phyloP scores from a whole-genome alignment of 1,284 basidiomycete species.

The Pascua sp. region DNA sequence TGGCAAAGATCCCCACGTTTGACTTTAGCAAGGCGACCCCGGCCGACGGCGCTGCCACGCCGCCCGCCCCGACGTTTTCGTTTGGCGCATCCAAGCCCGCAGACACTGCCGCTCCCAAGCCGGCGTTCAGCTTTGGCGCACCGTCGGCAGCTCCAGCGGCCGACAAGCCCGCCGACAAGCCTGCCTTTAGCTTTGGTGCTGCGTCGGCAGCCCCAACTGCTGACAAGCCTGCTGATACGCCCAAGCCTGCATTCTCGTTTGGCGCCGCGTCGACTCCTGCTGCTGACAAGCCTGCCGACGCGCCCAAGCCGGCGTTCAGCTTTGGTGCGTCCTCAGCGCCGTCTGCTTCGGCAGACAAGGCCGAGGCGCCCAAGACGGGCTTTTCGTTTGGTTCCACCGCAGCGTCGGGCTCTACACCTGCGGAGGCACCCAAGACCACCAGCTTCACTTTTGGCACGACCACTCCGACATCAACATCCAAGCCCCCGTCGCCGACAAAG shows the following conservation, averaged over 20 bases:
- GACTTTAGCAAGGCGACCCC: constrained; percentile 25
- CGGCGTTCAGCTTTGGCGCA: constrained; percentile 21
- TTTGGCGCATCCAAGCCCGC: constrained; percentile 17
- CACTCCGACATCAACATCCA: neutral
- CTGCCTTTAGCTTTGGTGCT: constrained; percentile 19
- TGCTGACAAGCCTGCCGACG: constrained; percentile 13
- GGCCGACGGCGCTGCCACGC: too few species aligned
- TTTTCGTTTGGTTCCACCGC: constrained; percentile 11
- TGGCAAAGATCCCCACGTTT: constrained; percentile 21
- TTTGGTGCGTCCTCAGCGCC: constrained; percentile 8
- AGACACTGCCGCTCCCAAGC: constrained; percentile 9
- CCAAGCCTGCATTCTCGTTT: constrained; percentile 18
- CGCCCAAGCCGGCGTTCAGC: constrained; percentile 16
- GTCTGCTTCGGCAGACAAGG: constrained; percentile 3
- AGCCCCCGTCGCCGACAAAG: constrained; percentile 5
- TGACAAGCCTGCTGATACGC: constrained; percentile 15
- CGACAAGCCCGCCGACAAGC: constrained; percentile 9
- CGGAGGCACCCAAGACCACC: neutral
- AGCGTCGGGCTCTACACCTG: neutral
- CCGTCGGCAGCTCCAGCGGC: constrained; percentile 7
- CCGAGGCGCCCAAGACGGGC: constrained; percentile 16
- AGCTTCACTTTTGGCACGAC: constrained; percentile 4
- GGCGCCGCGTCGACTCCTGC: constrained; percentile 6
- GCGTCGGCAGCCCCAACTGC: constrained; percentile 8
- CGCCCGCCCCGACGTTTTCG: constrained; percentile 17